Conservation (phyloP, 2,329 filamentous ascomycete genomes). For the Trichoderma cornu-damae region DNA sequence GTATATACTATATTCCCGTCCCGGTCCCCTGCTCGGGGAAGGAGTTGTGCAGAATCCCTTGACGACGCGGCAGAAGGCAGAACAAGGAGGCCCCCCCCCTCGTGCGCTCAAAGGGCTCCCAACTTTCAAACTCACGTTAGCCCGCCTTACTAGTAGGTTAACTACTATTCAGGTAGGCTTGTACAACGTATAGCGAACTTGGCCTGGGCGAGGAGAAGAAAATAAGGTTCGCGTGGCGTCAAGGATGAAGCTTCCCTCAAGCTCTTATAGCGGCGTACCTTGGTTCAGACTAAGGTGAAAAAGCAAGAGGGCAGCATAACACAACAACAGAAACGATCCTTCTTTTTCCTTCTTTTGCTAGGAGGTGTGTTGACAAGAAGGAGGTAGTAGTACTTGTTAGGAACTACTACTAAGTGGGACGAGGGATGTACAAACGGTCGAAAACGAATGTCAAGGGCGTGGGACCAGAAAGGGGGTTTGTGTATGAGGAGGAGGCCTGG, state of each 20-base stretch:
- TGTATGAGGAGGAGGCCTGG: background rate
- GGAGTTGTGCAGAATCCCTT: too few relatives aligned
- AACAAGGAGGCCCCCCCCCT: background rate
- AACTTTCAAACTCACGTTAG: too few relatives aligned
- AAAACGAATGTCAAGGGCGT: constrained; percentile 1
- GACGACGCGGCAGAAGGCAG: background rate
- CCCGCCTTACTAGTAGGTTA: too few relatives aligned
- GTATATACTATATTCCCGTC: too few relatives aligned
- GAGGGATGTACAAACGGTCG: background rate
- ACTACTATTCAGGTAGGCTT: too few relatives aligned
- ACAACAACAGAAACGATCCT: background rate
- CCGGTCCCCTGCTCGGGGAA: too few relatives aligned
- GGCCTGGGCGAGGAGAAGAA: background rate
- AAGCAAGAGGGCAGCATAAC: background rate
- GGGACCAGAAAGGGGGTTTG: background rate
- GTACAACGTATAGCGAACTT: background rate
- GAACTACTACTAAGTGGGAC: background rate
- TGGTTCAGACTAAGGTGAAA: background rate
- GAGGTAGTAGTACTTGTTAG: background rate
- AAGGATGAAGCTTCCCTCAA: constrained; percentile 3
- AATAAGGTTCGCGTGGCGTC: constrained; percentile 14
- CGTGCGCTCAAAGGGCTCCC: background rate
- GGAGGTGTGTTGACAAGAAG: background rate
- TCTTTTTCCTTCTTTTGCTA: background rate
- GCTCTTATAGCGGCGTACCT: constrained; percentile 8